phyloP scores from a whole-genome alignment of 225 moss, liverwort and hornwort genomes.

The Takakia lepidozioides region DNA sequence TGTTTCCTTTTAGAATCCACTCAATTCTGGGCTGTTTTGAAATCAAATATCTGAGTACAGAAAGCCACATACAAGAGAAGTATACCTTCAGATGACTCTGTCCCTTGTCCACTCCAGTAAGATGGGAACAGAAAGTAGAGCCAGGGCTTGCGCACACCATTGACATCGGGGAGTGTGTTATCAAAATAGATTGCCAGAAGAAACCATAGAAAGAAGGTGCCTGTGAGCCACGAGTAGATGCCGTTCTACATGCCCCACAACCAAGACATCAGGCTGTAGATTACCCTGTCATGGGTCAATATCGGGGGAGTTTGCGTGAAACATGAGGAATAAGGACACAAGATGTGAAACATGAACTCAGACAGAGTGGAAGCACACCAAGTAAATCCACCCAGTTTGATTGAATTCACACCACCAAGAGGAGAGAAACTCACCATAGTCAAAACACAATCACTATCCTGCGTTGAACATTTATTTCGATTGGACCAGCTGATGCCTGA shows the following conservation, averaged over 20 bases:
- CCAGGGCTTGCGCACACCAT: conserved; percentile 91
- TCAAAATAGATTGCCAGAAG: conserved; percentile 79
- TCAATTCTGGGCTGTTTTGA: too few relatives aligned
- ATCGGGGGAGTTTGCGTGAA: too few relatives aligned
- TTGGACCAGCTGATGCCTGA: conserved; percentile 70
- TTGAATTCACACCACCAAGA: too few relatives aligned
- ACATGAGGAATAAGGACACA: too few relatives aligned
- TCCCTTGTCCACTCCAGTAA: conserved; percentile 77
- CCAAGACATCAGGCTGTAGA: background rate
- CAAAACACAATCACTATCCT: conserved; percentile 64
- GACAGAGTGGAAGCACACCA: too few relatives aligned
- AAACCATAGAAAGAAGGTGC: conserved; percentile 68
- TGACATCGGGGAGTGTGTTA: conserved; percentile 87
- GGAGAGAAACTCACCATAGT: conserved; percentile 38
- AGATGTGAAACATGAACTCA: too few relatives aligned
- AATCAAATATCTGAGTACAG: too few relatives aligned
- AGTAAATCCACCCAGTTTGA: too few relatives aligned
- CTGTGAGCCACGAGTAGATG: conserved; percentile 60
- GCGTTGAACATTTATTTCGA: conserved; percentile 53
- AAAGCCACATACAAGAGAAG: too few relatives aligned
- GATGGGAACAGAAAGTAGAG: conserved; percentile 77
- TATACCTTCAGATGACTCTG: conserved; percentile 49
- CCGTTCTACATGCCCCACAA: conserved; percentile 34
- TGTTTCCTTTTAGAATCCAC: too few relatives aligned
- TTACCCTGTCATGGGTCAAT: too few relatives aligned